Percentiles rank a stretch among this genome's conserved stretches.
These are phyloP conservation scores for Malassezia slooffiae DNA, from an alignment of 1,284 basidiomycete species.

Conservation along the genomic window DNA sequence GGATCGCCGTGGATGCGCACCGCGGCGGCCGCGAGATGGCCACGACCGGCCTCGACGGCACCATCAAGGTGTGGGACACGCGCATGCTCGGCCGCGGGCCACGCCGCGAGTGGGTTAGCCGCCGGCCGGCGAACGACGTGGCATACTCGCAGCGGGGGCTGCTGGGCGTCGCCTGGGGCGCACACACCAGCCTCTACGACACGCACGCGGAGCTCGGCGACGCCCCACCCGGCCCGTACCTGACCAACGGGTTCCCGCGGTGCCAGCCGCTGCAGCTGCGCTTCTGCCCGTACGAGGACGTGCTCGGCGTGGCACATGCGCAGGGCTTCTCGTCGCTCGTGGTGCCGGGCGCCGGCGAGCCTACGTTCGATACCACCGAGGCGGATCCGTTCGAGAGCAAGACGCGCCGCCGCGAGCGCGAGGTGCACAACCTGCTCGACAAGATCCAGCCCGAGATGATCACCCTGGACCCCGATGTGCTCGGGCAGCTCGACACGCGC, in stretches of 20 bases:
- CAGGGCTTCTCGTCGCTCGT: conserved; percentile 71
- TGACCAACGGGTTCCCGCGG: conserved; percentile 37
- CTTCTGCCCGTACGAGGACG: conserved; percentile 76
- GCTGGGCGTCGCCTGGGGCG: conserved; percentile 69
- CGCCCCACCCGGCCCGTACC: conserved; percentile 51
- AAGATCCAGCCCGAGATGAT: conserved; percentile 96
- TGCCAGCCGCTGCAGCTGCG: conserved; percentile 60
- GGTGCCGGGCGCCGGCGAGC: conserved; percentile 82
- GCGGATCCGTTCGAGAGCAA: conserved; percentile 88
- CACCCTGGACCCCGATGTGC: conserved; percentile 69
- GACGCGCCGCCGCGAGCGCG: conserved; percentile 70
- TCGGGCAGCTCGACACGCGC: conserved; percentile 58
- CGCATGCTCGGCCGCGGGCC: conserved; percentile 76
- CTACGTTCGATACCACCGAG: conserved; percentile 85
- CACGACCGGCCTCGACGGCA: conserved; percentile 75
- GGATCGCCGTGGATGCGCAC: conserved; percentile 66
- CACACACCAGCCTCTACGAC: conserved; percentile 58
- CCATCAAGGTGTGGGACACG: conserved; percentile 88
- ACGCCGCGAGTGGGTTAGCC: conserved; percentile 66
- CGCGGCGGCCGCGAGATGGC: conserved; percentile 75
- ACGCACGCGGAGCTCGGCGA: conserved; percentile 23
- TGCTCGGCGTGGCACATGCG: conserved; percentile 63
- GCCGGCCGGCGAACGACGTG: conserved; percentile 49
- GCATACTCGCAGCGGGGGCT: conserved; percentile 60
- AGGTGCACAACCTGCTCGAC: conserved; percentile 79